Conservation (phyloP, 371 early-diverging fungal genomes). For the Apophysomyces variabilis region DNA sequence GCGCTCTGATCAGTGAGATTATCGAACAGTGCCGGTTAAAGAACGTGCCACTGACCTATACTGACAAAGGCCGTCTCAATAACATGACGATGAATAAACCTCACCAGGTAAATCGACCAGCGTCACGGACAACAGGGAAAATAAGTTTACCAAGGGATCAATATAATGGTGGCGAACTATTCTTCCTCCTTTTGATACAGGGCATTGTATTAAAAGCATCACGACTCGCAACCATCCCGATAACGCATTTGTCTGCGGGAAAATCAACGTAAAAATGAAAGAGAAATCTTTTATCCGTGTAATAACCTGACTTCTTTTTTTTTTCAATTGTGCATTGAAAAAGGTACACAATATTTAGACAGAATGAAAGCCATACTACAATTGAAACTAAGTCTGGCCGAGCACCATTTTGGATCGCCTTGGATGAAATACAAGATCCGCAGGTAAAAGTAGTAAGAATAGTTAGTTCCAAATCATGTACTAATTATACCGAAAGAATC, state of each 20-base stretch:
- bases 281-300: not conserved
- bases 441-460: constrained; percentile 40
- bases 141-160: not conserved
- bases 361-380: not conserved
- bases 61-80: constrained; percentile 32
- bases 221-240: constrained; percentile 9
- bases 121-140: not conserved
- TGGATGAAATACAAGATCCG: constrained; percentile 71
- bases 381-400: not conserved
- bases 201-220: constrained; percentile 29
- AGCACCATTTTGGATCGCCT: constrained; percentile 53
- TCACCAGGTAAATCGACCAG: constrained; percentile 24
- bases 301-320: not conserved
- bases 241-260: constrained; percentile 4
- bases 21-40: constrained; percentile 14
- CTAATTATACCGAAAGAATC: constrained; percentile 39
- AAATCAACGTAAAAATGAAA: not conserved
- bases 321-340: not conserved
- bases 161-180: not conserved
- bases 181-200: constrained; percentile 3
- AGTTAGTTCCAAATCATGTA: not conserved
- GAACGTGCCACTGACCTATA: constrained; percentile 12
- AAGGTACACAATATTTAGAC: constrained; percentile 1
- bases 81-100: constrained; percentile 31
- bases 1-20: constrained; percentile 11